Base-by-base conservation (phyloP, 208 protist genomes). In the Paratrypanosoma confusum region DNA sequence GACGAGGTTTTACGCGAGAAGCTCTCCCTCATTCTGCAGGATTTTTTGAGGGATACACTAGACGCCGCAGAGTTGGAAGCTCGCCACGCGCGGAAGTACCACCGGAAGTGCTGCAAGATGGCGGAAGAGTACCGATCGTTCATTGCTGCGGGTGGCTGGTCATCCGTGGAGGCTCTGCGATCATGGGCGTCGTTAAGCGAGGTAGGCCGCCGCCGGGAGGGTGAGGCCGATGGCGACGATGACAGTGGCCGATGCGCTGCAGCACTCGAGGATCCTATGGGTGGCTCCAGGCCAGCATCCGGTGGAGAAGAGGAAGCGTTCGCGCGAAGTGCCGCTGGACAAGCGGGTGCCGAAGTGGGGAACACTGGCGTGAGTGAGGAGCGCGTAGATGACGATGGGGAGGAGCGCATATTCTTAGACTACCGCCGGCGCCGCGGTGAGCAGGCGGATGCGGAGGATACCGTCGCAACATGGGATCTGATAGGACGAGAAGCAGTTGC, bases 31-130 rank as follows among this genome's bases (percentile, higher is more conserved):
- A 67, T 87, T 32, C 49, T 92, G 39, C 71, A 81, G 39, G 77
- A 89, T 44, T 88, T 84, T 65, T 48, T 88, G 18, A 58, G 70
- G 20, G 83, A 92, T 44, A 79, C 68, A 20, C 61, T 81, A 36
- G 55, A 67, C 0, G 76, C 72, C 5, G 58, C 74, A 0, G 52
- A 66, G 10, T 65, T 87, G 16, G 78, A 92, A 37, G 26, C 64
- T 22, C 63, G 58, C 34, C 62, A 78, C 18, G 83, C 83, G 2
- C 35, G 33, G 18, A 80, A 81, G 63, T 89, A 89, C 51, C 54
- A 58, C 41, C 49, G 50, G 41, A 47, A 81, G 21, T 89, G 76
- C 50, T 56, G 53, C 23, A 39, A 34, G 23, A 57, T 66, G 26
- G 75, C 78, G 22, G 45, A 47, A 16, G 66, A 82, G 38, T 89